Base-by-base conservation (phyloP, 331 rosid genomes). In the Stylosanthes scabra region DNA sequence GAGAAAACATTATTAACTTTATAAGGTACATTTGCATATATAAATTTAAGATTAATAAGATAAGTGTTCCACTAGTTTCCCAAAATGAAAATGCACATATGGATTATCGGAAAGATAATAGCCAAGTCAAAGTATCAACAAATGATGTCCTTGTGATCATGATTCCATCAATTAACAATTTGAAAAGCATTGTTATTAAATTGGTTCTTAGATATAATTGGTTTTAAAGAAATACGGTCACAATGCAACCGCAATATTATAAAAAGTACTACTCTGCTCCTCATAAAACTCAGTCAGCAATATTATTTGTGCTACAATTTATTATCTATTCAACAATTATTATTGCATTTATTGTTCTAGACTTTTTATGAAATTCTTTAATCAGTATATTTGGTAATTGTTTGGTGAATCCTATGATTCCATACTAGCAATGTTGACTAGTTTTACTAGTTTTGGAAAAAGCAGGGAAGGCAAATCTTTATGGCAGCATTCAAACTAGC, bases 41-140 rank as follows among this genome's bases (percentile, higher is more conserved):
- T 49, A 46, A n/a, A 20, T 68, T 6, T 5, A 51, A 69, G 65
- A 56, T 69, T 25, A 59, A 39, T 52, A 60, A 54, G 49, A 63
- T 55, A 46, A 9, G 14, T 8, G 37, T 44, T 47, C 54, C 27
- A 16, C 49, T 29, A 54, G 9, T 29, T 66, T 50, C 54, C 66
- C 63, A 47, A 49, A 62, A 54, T 5, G 50, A 58, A 58, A 69
- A 59, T 41, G 44, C 56, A 71, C 15, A 37, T 44, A 77, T 20
- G 73, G 62, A 54, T 54, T 68, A 20, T 31, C 4, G 37, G 52
- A 44, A 78, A 69, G 72, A 74, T 10, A 49, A 41, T 47, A 12
- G 42, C 44, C 46, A 45, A n/a, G 57, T 41, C 61, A n/a, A n/a
- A n/a, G n/a, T n/a, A 55, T 52, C 67, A 72, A 60, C 50, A 49